phyloP scores from a whole-genome alignment of 73 alveolate species.

The Paramecium biaurelia region DNA sequence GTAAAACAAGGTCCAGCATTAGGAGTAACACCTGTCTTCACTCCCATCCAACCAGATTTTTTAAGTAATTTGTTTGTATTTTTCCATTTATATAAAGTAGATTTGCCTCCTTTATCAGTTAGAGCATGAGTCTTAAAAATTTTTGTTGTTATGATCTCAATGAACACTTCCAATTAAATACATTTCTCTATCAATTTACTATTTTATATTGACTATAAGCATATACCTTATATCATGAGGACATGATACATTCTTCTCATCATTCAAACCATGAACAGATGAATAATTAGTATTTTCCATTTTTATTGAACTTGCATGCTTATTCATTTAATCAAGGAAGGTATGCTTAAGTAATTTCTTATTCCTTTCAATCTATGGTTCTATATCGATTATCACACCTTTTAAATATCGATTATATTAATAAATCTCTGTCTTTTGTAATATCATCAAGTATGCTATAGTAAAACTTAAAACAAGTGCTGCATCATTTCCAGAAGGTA shows the following conservation, averaged over 20 bases:
- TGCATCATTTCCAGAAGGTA: slow-evolving; percentile 80
- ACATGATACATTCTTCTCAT: slow-evolving; percentile 42
- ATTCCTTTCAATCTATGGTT: background rate
- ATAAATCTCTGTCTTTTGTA: background rate
- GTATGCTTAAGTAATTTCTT: background rate
- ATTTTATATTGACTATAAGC: background rate
- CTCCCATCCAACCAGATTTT: slow-evolving; percentile 83
- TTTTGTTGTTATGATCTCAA: slow-evolving; percentile 72
- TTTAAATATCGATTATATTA: background rate
- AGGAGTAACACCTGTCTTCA: slow-evolving; percentile 92
- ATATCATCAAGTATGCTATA: background rate
- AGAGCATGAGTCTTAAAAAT: slow-evolving; percentile 54
- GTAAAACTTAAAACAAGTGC: slow-evolving; percentile 61
- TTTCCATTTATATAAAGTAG: slow-evolving; percentile 71
- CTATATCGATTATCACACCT: background rate
- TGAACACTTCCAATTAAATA: background rate
- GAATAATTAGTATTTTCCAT: slow-evolving; percentile 64
- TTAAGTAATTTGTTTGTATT: slow-evolving; percentile 84
- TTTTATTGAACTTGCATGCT: slow-evolving; percentile 57
- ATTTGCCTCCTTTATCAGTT: slow-evolving; percentile 48
- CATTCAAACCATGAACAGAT: slow-evolving; percentile 75
- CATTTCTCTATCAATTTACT: slow-evolving; percentile 22
- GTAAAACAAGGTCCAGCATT: slow-evolving; percentile 91
- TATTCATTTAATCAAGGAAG: slow-evolving; percentile 69
- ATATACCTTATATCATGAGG: slow-evolving; percentile 47